A percentile compares a stretch with the other conserved stretches of the same genome.
Evolutionary conservation across 305 asterid genomes (phyloP).

Genomic region (Lippia alba): DNA sequence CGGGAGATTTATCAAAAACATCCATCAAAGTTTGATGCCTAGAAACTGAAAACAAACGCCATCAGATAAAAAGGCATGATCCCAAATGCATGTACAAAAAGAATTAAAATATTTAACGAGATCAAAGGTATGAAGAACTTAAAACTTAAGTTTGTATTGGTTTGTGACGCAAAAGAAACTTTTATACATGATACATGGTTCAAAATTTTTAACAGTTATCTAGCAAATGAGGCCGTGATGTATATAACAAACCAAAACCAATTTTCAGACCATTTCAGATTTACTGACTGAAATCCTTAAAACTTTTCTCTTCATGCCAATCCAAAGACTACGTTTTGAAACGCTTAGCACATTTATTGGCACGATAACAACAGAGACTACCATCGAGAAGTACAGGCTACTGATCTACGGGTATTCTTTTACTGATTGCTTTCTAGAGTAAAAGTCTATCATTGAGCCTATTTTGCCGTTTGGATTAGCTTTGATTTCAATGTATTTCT

Average conservation of each 20-base stretch:
- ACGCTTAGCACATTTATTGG: too few species aligned
- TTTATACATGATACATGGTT: background rate
- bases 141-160: background rate
- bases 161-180: background rate
- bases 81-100: constrained; percentile 5
- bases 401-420: too few species aligned
- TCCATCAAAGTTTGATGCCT: constrained; percentile 87
- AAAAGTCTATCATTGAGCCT: too few species aligned
- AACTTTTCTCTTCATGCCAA: background rate
- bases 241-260: constrained; percentile 5
- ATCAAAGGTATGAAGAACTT: constrained; percentile 6
- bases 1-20: constrained; percentile 71
- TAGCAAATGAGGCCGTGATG: background rate
- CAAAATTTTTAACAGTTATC: constrained; percentile 1
- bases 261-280: background rate
- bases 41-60: constrained; percentile 55
- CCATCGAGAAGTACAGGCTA: too few species aligned
- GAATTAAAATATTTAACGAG: constrained; percentile 12
- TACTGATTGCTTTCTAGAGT: too few species aligned
- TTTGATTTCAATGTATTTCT: too few species aligned
- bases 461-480: too few species aligned
- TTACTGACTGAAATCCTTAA: background rate
- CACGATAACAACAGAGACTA: too few species aligned
- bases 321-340: too few species aligned
- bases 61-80: constrained; percentile 5